These are phyloP conservation scores for Brassica carinata DNA, from an alignment of 345 rosid species.

Conservation along the genomic window DNA sequence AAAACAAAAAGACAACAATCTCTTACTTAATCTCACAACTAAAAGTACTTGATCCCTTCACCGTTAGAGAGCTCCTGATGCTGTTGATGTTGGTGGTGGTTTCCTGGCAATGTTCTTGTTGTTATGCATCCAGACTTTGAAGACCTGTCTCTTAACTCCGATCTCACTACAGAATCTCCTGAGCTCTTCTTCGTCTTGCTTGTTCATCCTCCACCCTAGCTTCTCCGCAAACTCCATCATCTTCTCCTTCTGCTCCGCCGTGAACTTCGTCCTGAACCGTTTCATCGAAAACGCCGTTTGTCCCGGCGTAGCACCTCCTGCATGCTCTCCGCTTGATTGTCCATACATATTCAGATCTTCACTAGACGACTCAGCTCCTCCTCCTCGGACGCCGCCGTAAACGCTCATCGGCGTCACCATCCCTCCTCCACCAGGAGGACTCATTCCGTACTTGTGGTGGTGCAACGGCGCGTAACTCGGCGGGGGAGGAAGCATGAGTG, in stretches of 20 bases:
- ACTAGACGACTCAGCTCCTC: slow-evolving; percentile 69
- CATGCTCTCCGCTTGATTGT: slow-evolving; percentile 48
- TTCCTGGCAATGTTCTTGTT: slow-evolving; percentile 68
- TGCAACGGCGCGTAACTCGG: slow-evolving; percentile 36
- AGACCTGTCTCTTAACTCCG: slow-evolving; percentile 71
- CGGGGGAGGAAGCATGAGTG: slow-evolving; percentile 56
- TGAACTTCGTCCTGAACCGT: slow-evolving; percentile 65
- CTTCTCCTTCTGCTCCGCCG: slow-evolving; percentile 69
- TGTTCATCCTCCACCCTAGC: slow-evolving; percentile 76
- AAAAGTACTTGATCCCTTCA: too few relatives aligned
- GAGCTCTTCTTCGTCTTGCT: slow-evolving; percentile 70
- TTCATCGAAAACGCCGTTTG: slow-evolving; percentile 53
- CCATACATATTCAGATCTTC: slow-evolving; percentile 65
- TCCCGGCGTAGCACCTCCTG: slow-evolving; percentile 35
- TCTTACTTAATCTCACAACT: slow-evolving; percentile 21
- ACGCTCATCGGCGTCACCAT: slow-evolving; percentile 72
- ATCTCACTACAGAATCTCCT: slow-evolving; percentile 62
- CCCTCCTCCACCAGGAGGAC: slow-evolving; percentile 49
- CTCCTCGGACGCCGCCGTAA: slow-evolving; percentile 43
- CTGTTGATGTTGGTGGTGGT: slow-evolving; percentile 24
- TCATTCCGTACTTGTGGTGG: slow-evolving; percentile 46
- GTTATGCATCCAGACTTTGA: slow-evolving; percentile 93
- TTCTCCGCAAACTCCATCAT: slow-evolving; percentile 83
- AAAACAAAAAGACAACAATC: not conserved
- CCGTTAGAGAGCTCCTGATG: slow-evolving; percentile 17